Conservation (phyloP, 441 rosid genomes). For the Syzygium malaccense region DNA sequence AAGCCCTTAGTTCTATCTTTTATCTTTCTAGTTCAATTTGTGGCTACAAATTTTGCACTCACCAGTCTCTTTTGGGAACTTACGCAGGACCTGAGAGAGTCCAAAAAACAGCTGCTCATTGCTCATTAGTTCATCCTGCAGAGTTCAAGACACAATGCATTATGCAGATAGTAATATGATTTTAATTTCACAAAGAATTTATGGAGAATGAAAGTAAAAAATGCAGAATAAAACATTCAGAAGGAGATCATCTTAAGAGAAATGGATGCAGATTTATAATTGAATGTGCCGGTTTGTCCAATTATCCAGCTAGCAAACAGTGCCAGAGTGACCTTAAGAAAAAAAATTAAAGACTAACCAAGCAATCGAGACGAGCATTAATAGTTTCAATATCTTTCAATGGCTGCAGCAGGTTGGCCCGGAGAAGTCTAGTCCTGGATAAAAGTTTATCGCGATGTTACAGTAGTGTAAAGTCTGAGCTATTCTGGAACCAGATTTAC, state of each 20-base stretch:
- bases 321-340: conserved; percentile 5
- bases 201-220: neutral
- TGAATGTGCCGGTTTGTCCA: neutral
- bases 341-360: conserved; percentile 56
- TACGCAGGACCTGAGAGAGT: conserved; percentile 89
- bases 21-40: neutral
- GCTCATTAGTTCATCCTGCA: conserved; percentile 94
- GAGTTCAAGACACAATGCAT: conserved; percentile 9
- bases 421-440: conserved; percentile 94
- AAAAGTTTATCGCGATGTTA: conserved; percentile 19
- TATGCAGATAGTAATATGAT: neutral
- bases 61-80: conserved; percentile 98
- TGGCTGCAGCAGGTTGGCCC: conserved; percentile 98
- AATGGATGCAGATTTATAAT: neutral
- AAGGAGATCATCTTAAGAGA: neutral
- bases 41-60: conserved; percentile 7
- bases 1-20: neutral
- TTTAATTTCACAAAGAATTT: neutral
- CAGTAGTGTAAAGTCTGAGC: neutral
- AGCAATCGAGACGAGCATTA: conserved; percentile 88
- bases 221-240: neutral
- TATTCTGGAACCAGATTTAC: neutral
- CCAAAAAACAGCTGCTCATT: conserved; percentile 95
- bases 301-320: neutral
- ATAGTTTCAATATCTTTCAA: conserved; percentile 92